Evolutionary conservation across 2,329 filamentous ascomycete species (phyloP), one percentile per base, ranked within the genome.

Genomic region (Podosphaera xanthii): DNA sequence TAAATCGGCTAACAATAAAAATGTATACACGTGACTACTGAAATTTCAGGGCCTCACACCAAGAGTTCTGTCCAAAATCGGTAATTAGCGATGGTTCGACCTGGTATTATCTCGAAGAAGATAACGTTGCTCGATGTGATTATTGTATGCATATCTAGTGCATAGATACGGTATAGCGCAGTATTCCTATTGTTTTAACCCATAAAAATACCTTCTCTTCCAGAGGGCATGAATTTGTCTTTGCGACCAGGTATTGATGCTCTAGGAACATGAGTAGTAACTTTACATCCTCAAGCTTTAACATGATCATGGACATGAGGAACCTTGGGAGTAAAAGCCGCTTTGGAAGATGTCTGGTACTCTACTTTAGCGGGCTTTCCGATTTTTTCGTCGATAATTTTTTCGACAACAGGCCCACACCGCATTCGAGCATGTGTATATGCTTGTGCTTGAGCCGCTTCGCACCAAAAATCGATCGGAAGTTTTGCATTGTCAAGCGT

Each of bases 211-310:
- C 40, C 40, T 44, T 44, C 40, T 44, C 40, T 44, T 30, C 53
- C 53, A 56, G 53, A 40, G 22, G 35, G 53, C 53, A 56, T 56
- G 30, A 56, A 56, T n/a, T 38, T 56, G 30, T 56, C 53, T 56
- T 56, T 56, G 7, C 53, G 53, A 30, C 4, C 4, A n/a, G 48
- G 48, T 50, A 2, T n/a, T n/a, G 12, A 50, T n/a, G 48, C n/a
- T 31, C 2, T 50, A 31, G 48, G 31, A 30, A 50, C 48, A 50
- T 50, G 22, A 22, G 46, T 50, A 30, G 8, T 50, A 50, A 50
- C 48, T 30, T 50, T 50, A 31, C 48, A 50, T 12, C 53, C 53
- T n/a, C 53, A 56, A 38, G 53, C 38, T 36, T 56, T 56, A 7
- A 40, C 30, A 40, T 56, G 36, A 40, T 56, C 22, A 40, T 56